Conservation (phyloP, 306 rosid species). For the Cucumis melo region DNA sequence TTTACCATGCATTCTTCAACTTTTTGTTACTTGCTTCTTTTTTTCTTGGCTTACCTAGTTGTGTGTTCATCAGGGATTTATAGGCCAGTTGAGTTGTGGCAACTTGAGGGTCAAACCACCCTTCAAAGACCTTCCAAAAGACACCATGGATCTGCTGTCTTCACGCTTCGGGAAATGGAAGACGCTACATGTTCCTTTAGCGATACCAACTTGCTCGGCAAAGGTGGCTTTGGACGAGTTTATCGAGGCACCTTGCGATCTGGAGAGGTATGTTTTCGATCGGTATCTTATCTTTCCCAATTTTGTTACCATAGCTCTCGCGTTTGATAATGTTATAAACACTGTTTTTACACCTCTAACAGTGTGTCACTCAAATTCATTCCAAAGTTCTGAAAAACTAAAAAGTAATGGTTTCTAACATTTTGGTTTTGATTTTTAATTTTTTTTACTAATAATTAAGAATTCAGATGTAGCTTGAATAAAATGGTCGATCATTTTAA, state of each 20-base stretch:
- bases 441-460: too few relatives aligned
- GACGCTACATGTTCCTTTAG: slow-evolving; percentile 83
- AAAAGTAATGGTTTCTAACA: too few relatives aligned
- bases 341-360: too few relatives aligned
- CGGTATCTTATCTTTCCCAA: neutral
- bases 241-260: slow-evolving; percentile 62
- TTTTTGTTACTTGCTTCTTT: neutral
- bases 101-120: slow-evolving; percentile 51
- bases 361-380: too few relatives aligned
- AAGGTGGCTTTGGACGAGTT: slow-evolving; percentile 93
- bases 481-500: too few relatives aligned
- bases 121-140: slow-evolving; percentile 38
- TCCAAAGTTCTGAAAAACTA: too few relatives aligned
- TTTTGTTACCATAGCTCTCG: too few relatives aligned
- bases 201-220: slow-evolving; percentile 70
- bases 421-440: too few relatives aligned
- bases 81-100: slow-evolving; percentile 67
- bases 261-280: slow-evolving; percentile 48
- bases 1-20: too few relatives aligned
- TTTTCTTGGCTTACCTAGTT: neutral
- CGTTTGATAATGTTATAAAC: too few relatives aligned
- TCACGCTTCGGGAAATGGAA: slow-evolving; percentile 82
- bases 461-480: too few relatives aligned
- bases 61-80: slow-evolving; percentile 52
- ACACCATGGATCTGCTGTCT: slow-evolving; percentile 66